Evolutionary conservation across 352 stramenopile genomes (phyloP), one percentile per base, ranked within the genome.

Genomic region (Nothophytophthora sp.): DNA sequence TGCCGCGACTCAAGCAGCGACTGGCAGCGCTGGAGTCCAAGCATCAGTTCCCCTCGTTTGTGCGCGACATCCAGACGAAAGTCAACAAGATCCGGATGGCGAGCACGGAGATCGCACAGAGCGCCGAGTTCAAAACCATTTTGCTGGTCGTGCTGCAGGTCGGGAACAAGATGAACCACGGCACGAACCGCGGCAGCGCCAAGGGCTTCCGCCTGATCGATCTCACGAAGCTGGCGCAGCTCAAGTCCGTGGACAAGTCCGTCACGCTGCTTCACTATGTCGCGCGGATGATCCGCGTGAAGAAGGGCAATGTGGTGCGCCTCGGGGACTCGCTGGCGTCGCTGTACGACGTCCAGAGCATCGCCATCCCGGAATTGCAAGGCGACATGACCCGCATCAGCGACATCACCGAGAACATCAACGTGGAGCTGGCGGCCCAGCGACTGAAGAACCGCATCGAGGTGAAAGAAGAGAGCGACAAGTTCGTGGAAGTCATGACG

Each of bases 111-210:
- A 72, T 93, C 32, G 46, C 64, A 0, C 60, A 88, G 15, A 93
- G 81, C 25, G 45, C 50, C 12, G 86, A 92, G 42, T 76, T 96
- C 20, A 85, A 83, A 48, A 79, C 56, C 6, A 69, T 92, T 32
- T 44, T 96, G 10, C 43, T 84, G 12, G 59, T 90, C 8, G 70
- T 96, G 5, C 54, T 96, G 2, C 80, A 92, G 32, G 73, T 96
- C 19, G 86, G 86, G 0, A 96, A 96, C 60, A 88, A 89, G 39
- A 90, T 96, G 74, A 96, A 96, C 55, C 63, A 86, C 8, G 76
- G 69, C n/a, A 92, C 75, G 12, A 64, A 73, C 38, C 67, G 77
- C 6, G 81, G 74, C n/a, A 63, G 65, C 23, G 83, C 83, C n/a
- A 88, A 87, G 18, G 83, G 81, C 0, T 94, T 94, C 42, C 70